A percentile compares a stretch with the other conserved stretches of the same genome.
These are phyloP conservation scores for Conticribra weissflogii DNA, from an alignment of 108 stramenopile genomes.

Conservation along the genomic window DNA sequence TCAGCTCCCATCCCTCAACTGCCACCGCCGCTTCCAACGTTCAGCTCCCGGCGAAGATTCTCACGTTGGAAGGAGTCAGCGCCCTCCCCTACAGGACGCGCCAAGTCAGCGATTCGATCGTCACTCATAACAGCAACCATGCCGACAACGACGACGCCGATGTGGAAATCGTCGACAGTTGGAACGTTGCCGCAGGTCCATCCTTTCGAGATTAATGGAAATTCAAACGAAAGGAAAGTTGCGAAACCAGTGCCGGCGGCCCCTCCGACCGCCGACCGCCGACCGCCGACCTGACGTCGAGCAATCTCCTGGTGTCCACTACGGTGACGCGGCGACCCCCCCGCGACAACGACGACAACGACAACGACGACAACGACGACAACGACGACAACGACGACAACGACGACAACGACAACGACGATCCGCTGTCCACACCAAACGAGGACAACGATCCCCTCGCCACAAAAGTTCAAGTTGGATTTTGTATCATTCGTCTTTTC, in stretches of 20 bases:
- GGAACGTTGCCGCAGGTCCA: slow-evolving; percentile 67
- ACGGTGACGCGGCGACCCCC: too few species aligned
- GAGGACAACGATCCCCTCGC: too few species aligned
- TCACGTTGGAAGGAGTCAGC: slow-evolving; percentile 39
- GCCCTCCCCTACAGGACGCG: slow-evolving; percentile 66
- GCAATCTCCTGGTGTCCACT: too few species aligned
- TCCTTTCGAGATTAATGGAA: slow-evolving; percentile 67
- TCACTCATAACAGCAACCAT: too few species aligned
- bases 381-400: slow-evolving; percentile 12
- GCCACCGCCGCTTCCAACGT: background rate
- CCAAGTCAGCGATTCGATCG: slow-evolving; percentile 43
- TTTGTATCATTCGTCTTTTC: too few species aligned
- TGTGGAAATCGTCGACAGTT: slow-evolving; percentile 63
- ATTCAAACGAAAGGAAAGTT: slow-evolving; percentile 1
- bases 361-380: slow-evolving; percentile 43
- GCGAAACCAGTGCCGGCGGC: too few species aligned
- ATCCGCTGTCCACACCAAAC: slow-evolving; percentile 78
- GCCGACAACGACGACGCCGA: too few species aligned
- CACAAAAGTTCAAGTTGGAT: too few species aligned
- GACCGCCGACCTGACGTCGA: too few species aligned
- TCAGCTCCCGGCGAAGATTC: background rate
- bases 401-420: background rate
- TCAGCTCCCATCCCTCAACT: background rate
- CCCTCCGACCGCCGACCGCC: too few species aligned
- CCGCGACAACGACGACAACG: slow-evolving; percentile 3